Evolutionary conservation across 306 rosid species (phyloP).

Genomic region (Heteromeles arbutifolia): DNA sequence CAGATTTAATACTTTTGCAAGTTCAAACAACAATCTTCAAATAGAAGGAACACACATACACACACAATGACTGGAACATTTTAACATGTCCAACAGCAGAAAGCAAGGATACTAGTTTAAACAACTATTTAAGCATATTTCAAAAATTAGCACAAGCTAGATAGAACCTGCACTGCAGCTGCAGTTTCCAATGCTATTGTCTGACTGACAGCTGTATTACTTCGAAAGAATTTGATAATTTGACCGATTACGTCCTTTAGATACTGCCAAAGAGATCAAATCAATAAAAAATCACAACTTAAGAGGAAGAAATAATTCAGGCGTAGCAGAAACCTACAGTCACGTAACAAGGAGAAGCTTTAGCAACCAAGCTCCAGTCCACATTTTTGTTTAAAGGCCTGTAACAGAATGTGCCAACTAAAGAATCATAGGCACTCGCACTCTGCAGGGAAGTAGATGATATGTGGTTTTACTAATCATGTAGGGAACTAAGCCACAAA

Average conservation of each 20-base stretch:
- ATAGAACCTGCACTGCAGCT: constrained; percentile 88
- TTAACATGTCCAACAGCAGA: constrained; percentile 3
- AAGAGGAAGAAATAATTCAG: constrained; percentile 14
- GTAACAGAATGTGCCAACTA: constrained; percentile 61
- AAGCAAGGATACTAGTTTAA: background rate
- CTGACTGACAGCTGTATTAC: constrained; percentile 72
- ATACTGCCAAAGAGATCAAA: constrained; percentile 52
- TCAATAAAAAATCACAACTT: constrained; percentile 23
- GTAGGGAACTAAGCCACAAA: constrained; percentile 8
- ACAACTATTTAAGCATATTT: constrained; percentile 8
- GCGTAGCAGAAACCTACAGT: constrained; percentile 52
- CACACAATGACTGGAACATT: background rate
- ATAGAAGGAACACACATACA: background rate
- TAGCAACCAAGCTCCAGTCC: constrained; percentile 97
- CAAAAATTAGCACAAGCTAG: background rate
- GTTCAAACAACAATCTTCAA: background rate
- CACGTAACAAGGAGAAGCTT: constrained; percentile 98
- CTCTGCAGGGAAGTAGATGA: constrained; percentile 56
- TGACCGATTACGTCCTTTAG: constrained; percentile 75
- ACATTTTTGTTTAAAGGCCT: constrained; percentile 75
- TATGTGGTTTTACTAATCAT: constrained; percentile 4
- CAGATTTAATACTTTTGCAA: background rate
- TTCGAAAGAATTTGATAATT: constrained; percentile 74
- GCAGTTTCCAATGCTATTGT: constrained; percentile 86
- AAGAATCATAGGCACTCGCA: constrained; percentile 69